phyloP scores from a whole-genome alignment of 1,284 basidiomycete species.

The Puccinia coronata region DNA sequence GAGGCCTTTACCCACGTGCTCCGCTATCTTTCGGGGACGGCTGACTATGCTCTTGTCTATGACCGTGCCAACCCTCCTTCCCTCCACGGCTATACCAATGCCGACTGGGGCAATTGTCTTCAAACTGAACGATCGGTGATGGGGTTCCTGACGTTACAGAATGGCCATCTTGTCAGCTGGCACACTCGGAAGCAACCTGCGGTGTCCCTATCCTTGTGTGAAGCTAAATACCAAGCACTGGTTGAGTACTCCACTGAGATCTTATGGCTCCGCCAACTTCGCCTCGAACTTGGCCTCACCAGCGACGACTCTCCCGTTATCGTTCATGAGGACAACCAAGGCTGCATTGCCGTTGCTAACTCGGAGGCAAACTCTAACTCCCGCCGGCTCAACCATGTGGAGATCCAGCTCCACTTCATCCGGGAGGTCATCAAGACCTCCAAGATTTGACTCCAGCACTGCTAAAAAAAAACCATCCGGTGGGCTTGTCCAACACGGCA shows the following conservation, averaged over 20 bases:
- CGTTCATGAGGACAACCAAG: neutral
- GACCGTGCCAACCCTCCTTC: neutral
- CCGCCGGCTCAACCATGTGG: neutral
- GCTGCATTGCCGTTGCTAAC: neutral
- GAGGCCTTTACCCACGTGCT: conserved; percentile 6
- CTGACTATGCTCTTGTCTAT: neutral
- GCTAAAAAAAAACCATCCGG: no score
- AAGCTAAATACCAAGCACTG: conserved; percentile 3
- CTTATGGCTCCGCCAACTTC: neutral
- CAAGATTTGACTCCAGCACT: no score
- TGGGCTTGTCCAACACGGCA: no score
- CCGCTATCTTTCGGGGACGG: neutral
- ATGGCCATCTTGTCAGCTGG: neutral
- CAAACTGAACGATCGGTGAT: neutral
- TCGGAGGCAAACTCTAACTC: neutral
- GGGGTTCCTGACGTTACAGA: neutral
- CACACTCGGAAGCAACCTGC: conserved; percentile 23
- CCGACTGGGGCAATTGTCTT: conserved; percentile 31
- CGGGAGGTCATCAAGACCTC: neutral
- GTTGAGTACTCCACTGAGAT: neutral
- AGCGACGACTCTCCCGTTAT: neutral
- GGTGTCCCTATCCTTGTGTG: neutral
- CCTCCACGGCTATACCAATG: neutral
- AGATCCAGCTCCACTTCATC: neutral
- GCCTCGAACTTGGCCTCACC: neutral